phyloP scores from a whole-genome alignment of 2,329 filamentous ascomycete genomes.

The Ophiostoma himal-ulmi region DNA sequence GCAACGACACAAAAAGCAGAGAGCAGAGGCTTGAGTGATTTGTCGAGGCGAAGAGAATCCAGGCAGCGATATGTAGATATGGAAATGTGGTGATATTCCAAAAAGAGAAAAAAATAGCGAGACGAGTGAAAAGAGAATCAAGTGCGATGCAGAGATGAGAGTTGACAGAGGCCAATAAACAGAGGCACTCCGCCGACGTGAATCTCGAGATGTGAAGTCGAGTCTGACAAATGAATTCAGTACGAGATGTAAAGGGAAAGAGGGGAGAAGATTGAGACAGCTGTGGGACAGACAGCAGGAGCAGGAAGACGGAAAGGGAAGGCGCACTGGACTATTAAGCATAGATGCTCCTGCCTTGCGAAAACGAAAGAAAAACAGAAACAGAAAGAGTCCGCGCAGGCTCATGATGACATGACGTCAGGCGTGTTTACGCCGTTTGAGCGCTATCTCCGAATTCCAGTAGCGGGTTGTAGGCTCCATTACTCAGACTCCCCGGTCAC shows the following conservation, averaged over 20 bases:
- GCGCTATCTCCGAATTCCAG: not conserved
- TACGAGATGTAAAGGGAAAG: not conserved
- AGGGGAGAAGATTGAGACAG: not conserved
- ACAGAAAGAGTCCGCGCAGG: not conserved
- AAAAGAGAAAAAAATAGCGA: not conserved
- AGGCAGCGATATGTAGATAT: not conserved
- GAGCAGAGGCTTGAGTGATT: not conserved
- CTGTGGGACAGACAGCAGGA: not conserved
- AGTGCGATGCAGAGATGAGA: not conserved
- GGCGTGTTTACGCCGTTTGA: not conserved
- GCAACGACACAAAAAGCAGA: not conserved
- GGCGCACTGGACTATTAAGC: not conserved
- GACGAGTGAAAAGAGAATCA: not conserved
- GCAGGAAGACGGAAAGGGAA: not conserved
- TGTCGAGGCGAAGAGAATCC: not conserved
- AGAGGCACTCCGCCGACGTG: not conserved
- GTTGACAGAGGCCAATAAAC: not conserved
- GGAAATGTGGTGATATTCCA: not conserved
- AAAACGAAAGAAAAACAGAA: not conserved
- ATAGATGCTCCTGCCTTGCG: too few species aligned
- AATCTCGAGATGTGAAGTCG: not conserved
- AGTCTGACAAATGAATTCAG: not conserved
- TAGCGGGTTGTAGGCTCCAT: not conserved
- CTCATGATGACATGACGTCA: constrained; percentile 8
- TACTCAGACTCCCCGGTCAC: not conserved